phyloP scores from a whole-genome alignment of 179 eudicot genomes.

The Carnegiea gigantea region DNA sequence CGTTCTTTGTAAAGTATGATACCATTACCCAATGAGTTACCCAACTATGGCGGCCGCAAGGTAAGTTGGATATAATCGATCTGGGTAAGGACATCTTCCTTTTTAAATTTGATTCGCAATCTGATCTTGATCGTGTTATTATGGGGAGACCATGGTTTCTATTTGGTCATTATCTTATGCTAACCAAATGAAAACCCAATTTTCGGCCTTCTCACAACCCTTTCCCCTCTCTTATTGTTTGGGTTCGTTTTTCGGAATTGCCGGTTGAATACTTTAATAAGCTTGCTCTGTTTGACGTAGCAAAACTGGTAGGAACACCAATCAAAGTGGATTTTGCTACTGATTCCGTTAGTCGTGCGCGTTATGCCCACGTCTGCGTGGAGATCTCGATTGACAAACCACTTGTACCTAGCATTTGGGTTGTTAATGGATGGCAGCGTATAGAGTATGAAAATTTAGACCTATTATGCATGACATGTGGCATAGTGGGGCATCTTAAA shows the following conservation, averaged over 20 bases:
- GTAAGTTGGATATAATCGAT: neutral
- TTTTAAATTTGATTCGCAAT: neutral
- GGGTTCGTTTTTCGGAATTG: neutral
- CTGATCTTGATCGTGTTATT: neutral
- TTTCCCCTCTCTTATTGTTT: neutral
- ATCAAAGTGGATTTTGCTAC: neutral
- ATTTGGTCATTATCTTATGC: neutral
- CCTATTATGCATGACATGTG: too few relatives aligned
- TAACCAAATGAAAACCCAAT: too few relatives aligned
- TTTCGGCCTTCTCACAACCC: too few relatives aligned
- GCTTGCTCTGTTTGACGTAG: neutral
- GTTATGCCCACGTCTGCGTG: too few relatives aligned
- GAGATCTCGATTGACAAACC: too few relatives aligned
- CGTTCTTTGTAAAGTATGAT: too few relatives aligned
- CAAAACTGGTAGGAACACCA: neutral
- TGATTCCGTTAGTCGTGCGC: neutral
- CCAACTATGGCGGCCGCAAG: neutral
- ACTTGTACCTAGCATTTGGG: too few relatives aligned
- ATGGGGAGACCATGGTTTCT: neutral
- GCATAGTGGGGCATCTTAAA: too few relatives aligned
- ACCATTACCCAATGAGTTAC: neutral
- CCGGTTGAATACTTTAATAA: neutral
- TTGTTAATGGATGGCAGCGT: too few relatives aligned
- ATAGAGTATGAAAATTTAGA: too few relatives aligned
- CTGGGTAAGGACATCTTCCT: neutral